Evolutionary conservation across 257 asterid species (phyloP).

Genomic region (Verbascum thapsus): DNA sequence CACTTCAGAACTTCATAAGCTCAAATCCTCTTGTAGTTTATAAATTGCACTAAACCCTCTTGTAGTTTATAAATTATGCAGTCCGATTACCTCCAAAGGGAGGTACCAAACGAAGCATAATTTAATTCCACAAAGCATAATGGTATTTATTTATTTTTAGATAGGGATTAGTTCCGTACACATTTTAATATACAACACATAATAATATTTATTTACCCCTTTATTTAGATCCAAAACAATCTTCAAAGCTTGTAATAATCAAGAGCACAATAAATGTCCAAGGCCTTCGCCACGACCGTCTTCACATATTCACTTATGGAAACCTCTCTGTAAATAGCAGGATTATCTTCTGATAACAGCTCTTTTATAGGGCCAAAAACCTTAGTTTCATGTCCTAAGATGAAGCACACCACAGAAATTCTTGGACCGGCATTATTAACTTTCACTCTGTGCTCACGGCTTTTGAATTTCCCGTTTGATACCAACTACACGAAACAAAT

Average conservation of each 20-base stretch:
- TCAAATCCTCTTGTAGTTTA: too few relatives aligned
- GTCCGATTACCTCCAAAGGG: too few relatives aligned
- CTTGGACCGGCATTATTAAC: constrained; percentile 44
- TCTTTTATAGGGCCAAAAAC: constrained; percentile 54
- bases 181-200: too few relatives aligned
- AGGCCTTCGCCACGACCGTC: constrained; percentile 31
- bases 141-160: too few relatives aligned
- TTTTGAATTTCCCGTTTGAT: constrained; percentile 45
- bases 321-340: constrained; percentile 41
- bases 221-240: too few relatives aligned
- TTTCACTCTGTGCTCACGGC: constrained; percentile 43
- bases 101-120: too few relatives aligned
- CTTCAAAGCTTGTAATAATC: constrained; percentile 40
- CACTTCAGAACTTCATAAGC: too few relatives aligned
- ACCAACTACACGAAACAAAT: constrained; percentile 31
- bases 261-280: constrained; percentile 41
- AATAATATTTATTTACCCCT: too few relatives aligned
- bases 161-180: too few relatives aligned
- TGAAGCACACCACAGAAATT: constrained; percentile 50
- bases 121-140: too few relatives aligned
- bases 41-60: too few relatives aligned
- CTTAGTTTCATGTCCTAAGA: constrained; percentile 25
- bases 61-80: too few relatives aligned
- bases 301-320: constrained; percentile 37
- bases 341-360: constrained; percentile 47